Base-by-base conservation (phyloP, 768 basidiomycete species). In the Termitomyces sp. region DNA sequence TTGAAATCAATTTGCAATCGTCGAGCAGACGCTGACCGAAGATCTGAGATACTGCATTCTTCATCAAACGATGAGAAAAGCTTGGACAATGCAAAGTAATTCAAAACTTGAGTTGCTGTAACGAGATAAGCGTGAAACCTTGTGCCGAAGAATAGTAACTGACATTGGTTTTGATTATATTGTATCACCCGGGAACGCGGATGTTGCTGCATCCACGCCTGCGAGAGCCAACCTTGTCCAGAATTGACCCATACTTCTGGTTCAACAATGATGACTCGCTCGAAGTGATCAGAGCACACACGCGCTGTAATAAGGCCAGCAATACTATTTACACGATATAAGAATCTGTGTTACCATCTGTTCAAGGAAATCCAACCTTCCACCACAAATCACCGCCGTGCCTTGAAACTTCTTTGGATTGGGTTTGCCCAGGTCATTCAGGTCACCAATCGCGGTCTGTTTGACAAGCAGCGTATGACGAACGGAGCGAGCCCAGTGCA, bases 241-340 rank as follows among this genome's bases (percentile, higher is more conserved):
- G 60, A 54, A 12, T 59, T 53, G 3, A 67, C 39, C 65, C 65
- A 69, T n/a, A 53, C 54, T 50, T 72, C 71, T 13, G 71, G 59
- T 38, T 72, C 71, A 27, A 72, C 55, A 35, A 72, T 56, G 22
- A 71, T 32, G 39, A 72, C 69, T 5, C 57, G 53, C 43, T 69
- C 63, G 53, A 71, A 72, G 46, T 70, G 69, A 50, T 68, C 63
- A 16, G 66, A 60, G 46, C 68, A 70, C 11, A 70, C 61, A 15
- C 68, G 60, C 5, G 71, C 70, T 10, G 71, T 48, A 29, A 68
- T 49, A 7, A 72, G 53, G 7, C 71, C 71, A 16, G 64, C 64
- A 18, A 72, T 60, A 46, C 71, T 72, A 50, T 40, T 3, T 5
- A 10, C 39, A 40, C 12, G 20, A 22, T 20, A 40, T 22, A 22